Evolutionary conservation across 2,329 filamentous ascomycete genomes (phyloP), one percentile per base, ranked within the genome.

Genomic region (Aspergillus sp.): DNA sequence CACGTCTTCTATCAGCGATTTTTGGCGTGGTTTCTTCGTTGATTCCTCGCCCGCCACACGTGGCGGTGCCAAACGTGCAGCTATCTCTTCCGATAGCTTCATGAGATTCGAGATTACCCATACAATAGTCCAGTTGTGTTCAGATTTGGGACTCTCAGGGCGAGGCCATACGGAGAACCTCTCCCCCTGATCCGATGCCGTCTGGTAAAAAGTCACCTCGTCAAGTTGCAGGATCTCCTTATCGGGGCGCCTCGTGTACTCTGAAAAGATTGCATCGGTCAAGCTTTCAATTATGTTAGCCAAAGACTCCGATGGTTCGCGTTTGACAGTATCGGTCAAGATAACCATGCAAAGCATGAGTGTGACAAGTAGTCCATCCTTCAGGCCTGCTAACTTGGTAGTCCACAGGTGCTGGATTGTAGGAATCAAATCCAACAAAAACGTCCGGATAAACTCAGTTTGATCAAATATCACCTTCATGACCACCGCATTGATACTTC

Each of bases 401-500:
- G 85, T 79, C 92, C 93, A 99, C 73, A 90, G 84, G 46, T 83
- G 80, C 50, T 82, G 83, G 58, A 96, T 83, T 42, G 92, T 70
- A 1, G 89, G 87, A 20, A 96, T 65, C 7, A 92, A 67, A 6
- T 82, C 78, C 50, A 77, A 74, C 14, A 87, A 79, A 35, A 87
- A 73, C 32, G 75, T 77, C 57, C 81, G 81, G 3, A 86, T 82
- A 48, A 90, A 76, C 0, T 76, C 69, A 13, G 86, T 78, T 55
- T 89, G 82, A 63, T 96, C 88, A 44, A 86, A 83, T 51, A 88
- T 79, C 2, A 83, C 82, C 51, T 79, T 81, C 36, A 79, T 75
- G 45, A 95, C 75, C 5, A 95, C 70, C 46, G 78, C 76, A 71
- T 95, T 95, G 63, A 96, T 77, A 41, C 86, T 81, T 41, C 83